phyloP scores from a whole-genome alignment of 2,329 filamentous ascomycete genomes.

The Aureobasidium lini region DNA sequence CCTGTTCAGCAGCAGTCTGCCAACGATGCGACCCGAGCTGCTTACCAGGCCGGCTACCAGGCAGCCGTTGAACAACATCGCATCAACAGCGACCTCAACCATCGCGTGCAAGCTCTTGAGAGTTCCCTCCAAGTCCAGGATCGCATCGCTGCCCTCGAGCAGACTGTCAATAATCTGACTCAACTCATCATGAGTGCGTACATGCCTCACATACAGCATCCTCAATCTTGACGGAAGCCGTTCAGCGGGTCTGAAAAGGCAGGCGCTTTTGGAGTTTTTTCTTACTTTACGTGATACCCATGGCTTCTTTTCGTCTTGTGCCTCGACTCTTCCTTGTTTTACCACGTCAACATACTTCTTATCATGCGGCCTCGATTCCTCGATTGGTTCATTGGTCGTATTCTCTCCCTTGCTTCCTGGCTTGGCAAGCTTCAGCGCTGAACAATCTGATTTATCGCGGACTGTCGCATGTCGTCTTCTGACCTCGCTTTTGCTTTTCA shows the following conservation, averaged over 20 bases:
- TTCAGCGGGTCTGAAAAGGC: too few species aligned
- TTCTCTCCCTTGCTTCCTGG: too few species aligned
- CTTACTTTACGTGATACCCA: too few species aligned
- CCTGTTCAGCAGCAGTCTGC: neutral
- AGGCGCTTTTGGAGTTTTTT: too few species aligned
- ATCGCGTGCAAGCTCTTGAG: neutral
- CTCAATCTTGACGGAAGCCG: neutral
- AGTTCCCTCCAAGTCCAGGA: slow-evolving; percentile 4
- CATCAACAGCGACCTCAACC: slow-evolving; percentile 11
- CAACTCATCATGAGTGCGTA: slow-evolving; percentile 12
- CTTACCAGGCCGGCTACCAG: slow-evolving; percentile 9
- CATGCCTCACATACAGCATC: slow-evolving; percentile 11
- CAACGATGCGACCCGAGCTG: neutral
- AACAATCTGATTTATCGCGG: neutral
- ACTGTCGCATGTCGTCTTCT: neutral
- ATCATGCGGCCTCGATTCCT: too few species aligned
- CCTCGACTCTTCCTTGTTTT: too few species aligned
- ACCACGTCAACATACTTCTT: too few species aligned
- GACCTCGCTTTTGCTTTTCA: neutral
- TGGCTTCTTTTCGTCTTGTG: too few species aligned
- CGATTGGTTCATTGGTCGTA: too few species aligned
- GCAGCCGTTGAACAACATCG: slow-evolving; percentile 11
- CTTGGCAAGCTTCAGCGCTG: neutral
- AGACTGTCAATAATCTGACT: slow-evolving; percentile 11
- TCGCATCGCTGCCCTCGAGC: slow-evolving; percentile 4